Base-by-base conservation (phyloP, 169 alveolate species). In the Condylostoma magnum region DNA sequence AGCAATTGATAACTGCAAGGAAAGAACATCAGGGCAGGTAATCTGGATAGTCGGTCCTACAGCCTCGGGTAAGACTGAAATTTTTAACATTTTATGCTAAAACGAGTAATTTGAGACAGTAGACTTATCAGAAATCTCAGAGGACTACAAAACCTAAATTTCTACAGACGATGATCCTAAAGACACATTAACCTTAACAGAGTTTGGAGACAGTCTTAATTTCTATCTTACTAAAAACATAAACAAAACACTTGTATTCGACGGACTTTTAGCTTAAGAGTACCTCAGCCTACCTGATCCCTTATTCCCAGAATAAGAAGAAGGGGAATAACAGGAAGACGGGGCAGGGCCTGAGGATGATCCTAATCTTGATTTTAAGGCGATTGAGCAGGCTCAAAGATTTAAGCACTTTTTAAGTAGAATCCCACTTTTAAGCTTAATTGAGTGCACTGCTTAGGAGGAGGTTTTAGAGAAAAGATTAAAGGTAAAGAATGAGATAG, bases 131-230 rank as follows among this genome's bases (percentile, higher is more conserved):
- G 18, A 2, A 1, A n/a, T 60, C 28, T 38, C 43, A 20, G 71
- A 60, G 43, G 71, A 60, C 6, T 38, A 52, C 27, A 60, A 60
- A 60, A n/a, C 18, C 6, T 10, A 55, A 2, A 12, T 60, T 8
- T 60, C 71, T 15, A 60, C 71, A 36, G 71, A 60, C 36, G 71
- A 60, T 20, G 56, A 41, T 18, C 57, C 71, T 1, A 60, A 60
- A 34, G 71, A 60, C 36, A 38, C 18, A 8, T 34, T 60, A 0
- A 60, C 57, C 1, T 60, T 60, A 38, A n/a, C 31, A 10, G 71
- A 60, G 43, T 38, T 60, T 18, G 43, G 36, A 22, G 58, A 33
- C 1, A 34, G 71, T 1, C 12, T 60, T 37, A 33, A 36, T 8
- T 30, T 38, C 18, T 52, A 60, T 0, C 0, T 28, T 20, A 36